Conservation (phyloP, 2,329 filamentous ascomycete genomes). For the Trichoderma sp. region DNA sequence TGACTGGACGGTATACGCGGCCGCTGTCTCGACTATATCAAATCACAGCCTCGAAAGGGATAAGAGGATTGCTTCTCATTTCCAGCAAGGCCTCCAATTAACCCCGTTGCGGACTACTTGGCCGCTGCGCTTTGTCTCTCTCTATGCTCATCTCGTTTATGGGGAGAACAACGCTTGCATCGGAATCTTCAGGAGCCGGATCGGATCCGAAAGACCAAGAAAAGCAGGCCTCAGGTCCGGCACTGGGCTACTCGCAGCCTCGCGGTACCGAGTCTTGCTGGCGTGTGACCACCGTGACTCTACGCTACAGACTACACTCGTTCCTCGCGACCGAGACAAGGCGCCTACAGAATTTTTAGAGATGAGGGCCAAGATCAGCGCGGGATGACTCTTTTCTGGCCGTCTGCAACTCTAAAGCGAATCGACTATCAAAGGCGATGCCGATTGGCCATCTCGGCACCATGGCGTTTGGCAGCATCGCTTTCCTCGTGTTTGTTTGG, state of each 20-base stretch:
- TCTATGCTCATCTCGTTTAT: slow-evolving; percentile 6
- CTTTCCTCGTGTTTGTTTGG: background rate
- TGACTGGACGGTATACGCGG: slow-evolving; percentile 1
- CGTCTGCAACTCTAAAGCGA: background rate
- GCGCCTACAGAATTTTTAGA: background rate
- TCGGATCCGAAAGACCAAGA: slow-evolving; percentile 5
- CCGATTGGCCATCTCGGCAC: slow-evolving; percentile 11
- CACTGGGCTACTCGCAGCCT: background rate
- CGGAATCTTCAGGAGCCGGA: slow-evolving; percentile 22
- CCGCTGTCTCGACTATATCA: background rate
- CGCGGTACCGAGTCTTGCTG: background rate
- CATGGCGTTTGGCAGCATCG: background rate
- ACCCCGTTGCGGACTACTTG: slow-evolving; percentile 4
- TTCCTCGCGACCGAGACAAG: background rate
- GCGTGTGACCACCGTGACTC: slow-evolving; percentile 15
- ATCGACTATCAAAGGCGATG: background rate
- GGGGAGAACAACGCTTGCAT: background rate
- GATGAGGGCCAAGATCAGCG: slow-evolving; percentile 7
- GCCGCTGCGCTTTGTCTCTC: background rate
- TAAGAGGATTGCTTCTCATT: background rate
- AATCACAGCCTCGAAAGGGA: background rate
- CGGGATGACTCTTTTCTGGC: slow-evolving; percentile 6
- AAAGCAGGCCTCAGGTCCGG: background rate
- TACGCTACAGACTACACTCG: background rate
- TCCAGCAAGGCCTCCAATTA: slow-evolving; percentile 22